Evolutionary conservation across 2,329 filamentous ascomycete genomes (phyloP).

Genomic region (Paecilomyces niveus): DNA sequence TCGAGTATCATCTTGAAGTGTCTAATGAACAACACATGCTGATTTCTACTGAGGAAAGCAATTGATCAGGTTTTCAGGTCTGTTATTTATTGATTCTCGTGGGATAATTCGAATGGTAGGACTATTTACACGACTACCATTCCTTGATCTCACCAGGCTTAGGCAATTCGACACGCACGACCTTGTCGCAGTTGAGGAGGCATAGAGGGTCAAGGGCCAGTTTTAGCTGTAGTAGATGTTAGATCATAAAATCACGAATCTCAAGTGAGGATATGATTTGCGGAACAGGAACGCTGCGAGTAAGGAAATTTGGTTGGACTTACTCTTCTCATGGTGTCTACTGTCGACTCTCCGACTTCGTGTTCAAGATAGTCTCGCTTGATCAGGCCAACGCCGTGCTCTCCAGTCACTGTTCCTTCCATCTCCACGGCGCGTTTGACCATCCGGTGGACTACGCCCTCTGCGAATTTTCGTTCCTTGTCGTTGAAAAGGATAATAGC

Average conservation of each 20-base stretch:
- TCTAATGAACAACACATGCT: no score
- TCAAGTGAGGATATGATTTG: conserved; percentile 1
- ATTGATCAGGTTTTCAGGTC: no score
- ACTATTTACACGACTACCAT: conserved; percentile 30
- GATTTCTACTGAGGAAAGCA: no score
- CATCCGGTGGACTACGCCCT: conserved; percentile 60
- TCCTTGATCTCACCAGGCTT: conserved; percentile 42
- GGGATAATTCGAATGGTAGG: no score
- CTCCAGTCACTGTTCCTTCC: conserved; percentile 66
- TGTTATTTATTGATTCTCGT: no score
- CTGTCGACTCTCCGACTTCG: conserved; percentile 54
- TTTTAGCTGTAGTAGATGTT: conserved; percentile 45
- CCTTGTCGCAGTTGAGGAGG: conserved; percentile 58
- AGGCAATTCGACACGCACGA: conserved; percentile 50
- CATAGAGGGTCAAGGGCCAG: conserved; percentile 60
- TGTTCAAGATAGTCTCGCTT: conserved; percentile 60
- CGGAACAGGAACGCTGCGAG: not conserved
- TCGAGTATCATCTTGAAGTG: no score
- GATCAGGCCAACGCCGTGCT: conserved; percentile 64
- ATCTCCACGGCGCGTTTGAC: conserved; percentile 62
- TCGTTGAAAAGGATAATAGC: conserved; percentile 58
- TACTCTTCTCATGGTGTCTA: conserved; percentile 59
- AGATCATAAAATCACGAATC: conserved; percentile 4
- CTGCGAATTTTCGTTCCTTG: conserved; percentile 47
- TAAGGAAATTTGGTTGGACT: conserved; percentile 16